Evolutionary conservation across 2,329 filamentous ascomycete genomes (phyloP), one percentile per base, ranked within the genome.

Genomic region (Leptosphaerulina australis): DNA sequence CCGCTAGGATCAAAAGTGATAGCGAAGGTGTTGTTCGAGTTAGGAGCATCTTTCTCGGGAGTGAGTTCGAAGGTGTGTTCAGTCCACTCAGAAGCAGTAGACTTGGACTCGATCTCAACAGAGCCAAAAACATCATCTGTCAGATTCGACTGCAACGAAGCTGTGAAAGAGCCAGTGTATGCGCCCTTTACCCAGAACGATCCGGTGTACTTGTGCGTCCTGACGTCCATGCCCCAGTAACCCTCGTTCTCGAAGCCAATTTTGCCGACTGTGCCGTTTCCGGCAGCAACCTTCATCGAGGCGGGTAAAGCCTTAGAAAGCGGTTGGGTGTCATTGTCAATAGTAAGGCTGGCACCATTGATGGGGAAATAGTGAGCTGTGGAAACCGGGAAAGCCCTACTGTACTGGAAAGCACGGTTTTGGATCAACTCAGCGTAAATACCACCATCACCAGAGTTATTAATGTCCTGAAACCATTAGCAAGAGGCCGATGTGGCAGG

Each of bases 361-460:
- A 76, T 59, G 1, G 72, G 60, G 7, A 59, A 64, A 48, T 64
- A 68, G 48, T 65, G 61, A 10, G 55, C 58, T n/a, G 62, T 64
- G 4, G 64, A 67, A 9, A 63, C 64, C 10, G 55, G 58, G 36
- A 44, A 67, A 14, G 41, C 39, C 45, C 34, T 55, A 53, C 62
- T 67, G 52, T 76, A 77, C 68, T 90, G 87, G 63, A 90, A 89
- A 9, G 86, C 87, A 38, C 86, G 81, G 70, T 90, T 90, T 41
- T 80, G 81, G 48, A 90, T 81, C 47, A 90, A 70, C 64, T 90
- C 86, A 38, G 84, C 87, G 65, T 90, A 90, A 55, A 90, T 82
- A 4, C 87, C 87, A 17, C 87, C 87, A 63, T 90, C 87, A 2
- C 87, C 86, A 2, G 83, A 86, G 67, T 88, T 83, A 69, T 84